A percentile compares a stretch with the other conserved stretches of the same genome.
Evolutionary conservation across 2,329 filamentous ascomycete genomes (phyloP).

Genomic region (Penicillium rolfsii): DNA sequence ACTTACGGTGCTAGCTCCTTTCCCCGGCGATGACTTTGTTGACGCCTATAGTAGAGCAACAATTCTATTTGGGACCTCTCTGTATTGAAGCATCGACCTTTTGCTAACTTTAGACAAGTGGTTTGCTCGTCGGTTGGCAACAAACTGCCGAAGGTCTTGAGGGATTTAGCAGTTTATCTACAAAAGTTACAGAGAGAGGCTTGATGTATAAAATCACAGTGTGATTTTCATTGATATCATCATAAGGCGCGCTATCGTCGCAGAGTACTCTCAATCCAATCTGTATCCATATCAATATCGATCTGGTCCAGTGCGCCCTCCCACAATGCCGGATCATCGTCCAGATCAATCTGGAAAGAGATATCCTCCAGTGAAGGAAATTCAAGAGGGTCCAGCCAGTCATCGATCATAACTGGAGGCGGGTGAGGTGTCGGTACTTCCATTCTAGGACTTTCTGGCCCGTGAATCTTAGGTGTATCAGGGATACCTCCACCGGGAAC

Average conservation of each 20-base stretch:
- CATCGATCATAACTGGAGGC: conserved; percentile 8
- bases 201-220: too few relatives aligned
- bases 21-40: too few relatives aligned
- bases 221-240: neutral
- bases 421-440: conserved; percentile 3
- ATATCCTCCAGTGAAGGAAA: conserved; percentile 36
- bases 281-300: conserved; percentile 48
- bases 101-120: too few relatives aligned
- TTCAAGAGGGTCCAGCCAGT: conserved; percentile 28
- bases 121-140: too few relatives aligned
- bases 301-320: conserved; percentile 47
- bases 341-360: conserved; percentile 41
- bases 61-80: too few relatives aligned
- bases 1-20: too few relatives aligned
- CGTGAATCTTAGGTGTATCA: conserved; percentile 22
- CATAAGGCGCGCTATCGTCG: conserved; percentile 21
- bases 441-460: conserved; percentile 14
- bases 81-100: too few relatives aligned
- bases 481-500: conserved; percentile 14
- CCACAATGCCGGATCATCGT: conserved; percentile 47
- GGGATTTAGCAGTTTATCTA: too few relatives aligned
- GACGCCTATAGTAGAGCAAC: too few relatives aligned
- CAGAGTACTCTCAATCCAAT: conserved; percentile 43
- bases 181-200: too few relatives aligned
- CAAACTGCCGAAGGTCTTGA: too few relatives aligned